Evolutionary conservation across 371 early-diverging fungal species (phyloP).

Genomic region (Mucor ambiguus): DNA sequence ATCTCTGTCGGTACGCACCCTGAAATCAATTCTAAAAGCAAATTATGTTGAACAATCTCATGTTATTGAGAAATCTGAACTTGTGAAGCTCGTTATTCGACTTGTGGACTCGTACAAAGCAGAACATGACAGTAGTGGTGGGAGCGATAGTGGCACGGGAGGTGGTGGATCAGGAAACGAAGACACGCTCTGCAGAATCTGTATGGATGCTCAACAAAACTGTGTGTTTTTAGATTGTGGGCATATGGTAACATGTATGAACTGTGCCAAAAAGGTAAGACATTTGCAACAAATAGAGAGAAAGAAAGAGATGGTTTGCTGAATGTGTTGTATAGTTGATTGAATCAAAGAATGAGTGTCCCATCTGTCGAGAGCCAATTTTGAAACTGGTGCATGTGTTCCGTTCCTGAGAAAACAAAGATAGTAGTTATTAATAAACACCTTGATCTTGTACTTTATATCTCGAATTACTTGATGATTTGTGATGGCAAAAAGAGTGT

Average conservation of each 20-base stretch:
- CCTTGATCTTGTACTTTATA: not conserved
- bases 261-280: constrained; percentile 59
- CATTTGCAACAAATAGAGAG: not conserved
- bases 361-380: constrained; percentile 64
- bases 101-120: constrained; percentile 46
- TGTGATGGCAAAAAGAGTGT: not conserved
- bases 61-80: constrained; percentile 57
- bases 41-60: constrained; percentile 54
- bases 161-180: constrained; percentile 24
- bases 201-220: constrained; percentile 63
- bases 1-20: constrained; percentile 51
- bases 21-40: constrained; percentile 51
- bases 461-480: not conserved
- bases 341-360: constrained; percentile 58
- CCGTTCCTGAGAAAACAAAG: constrained; percentile 17
- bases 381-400: constrained; percentile 55
- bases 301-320: not conserved
- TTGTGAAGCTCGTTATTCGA: constrained; percentile 47
- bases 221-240: constrained; percentile 64
- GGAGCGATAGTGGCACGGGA: not conserved
- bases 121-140: constrained; percentile 10
- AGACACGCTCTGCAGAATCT: constrained; percentile 56
- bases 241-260: constrained; percentile 66
- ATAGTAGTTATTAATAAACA: not conserved
- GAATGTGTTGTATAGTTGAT: constrained; percentile 37